These are phyloP conservation scores for Collariella sp. DNA, from an alignment of 495 filamentous ascomycete species.

Conservation along the genomic window DNA sequence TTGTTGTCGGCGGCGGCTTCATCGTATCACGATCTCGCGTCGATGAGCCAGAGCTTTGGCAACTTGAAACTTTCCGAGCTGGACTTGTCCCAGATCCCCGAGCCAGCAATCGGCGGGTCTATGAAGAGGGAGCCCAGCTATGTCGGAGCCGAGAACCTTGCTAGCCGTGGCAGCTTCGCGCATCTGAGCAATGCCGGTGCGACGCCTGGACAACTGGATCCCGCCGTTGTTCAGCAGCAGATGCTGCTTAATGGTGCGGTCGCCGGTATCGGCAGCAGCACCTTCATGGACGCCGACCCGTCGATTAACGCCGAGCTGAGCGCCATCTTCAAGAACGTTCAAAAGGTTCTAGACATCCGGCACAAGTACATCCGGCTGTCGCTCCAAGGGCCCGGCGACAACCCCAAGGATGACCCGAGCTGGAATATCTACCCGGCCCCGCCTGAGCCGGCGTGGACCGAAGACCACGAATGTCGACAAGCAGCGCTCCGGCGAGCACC, in stretches of 20 bases:
- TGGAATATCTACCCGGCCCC: slow-evolving; percentile 90
- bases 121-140: slow-evolving; percentile 15
- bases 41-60: slow-evolving; percentile 3
- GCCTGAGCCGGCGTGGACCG: slow-evolving; percentile 83
- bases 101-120: slow-evolving; percentile 2
- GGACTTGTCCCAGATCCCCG: slow-evolving; percentile 5
- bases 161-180: slow-evolving; percentile 13
- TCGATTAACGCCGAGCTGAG: slow-evolving; percentile 72
- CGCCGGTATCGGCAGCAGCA: slow-evolving; percentile 28
- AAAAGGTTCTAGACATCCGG: slow-evolving; percentile 72
- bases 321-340: slow-evolving; percentile 79
- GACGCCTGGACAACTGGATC: slow-evolving; percentile 25
- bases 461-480: slow-evolving; percentile 47
- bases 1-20: slow-evolving; percentile 31
- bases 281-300: slow-evolving; percentile 51
- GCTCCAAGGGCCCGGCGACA: slow-evolving; percentile 66
- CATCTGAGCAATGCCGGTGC: slow-evolving; percentile 3
- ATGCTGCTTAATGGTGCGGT: slow-evolving; percentile 23
- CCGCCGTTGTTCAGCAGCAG: slow-evolving; percentile 22
- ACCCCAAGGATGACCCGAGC: slow-evolving; percentile 72
- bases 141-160: slow-evolving; percentile 4
- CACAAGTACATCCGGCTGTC: slow-evolving; percentile 87
- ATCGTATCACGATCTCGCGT: slow-evolving; percentile 17
- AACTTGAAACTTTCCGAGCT: slow-evolving; percentile 13
- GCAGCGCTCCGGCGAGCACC: slow-evolving; percentile 11